Percentiles rank a stretch among this genome's conserved stretches.
Evolutionary conservation across 2,329 filamentous ascomycete species (phyloP).

Genomic region (Colletotrichum tabaci): DNA sequence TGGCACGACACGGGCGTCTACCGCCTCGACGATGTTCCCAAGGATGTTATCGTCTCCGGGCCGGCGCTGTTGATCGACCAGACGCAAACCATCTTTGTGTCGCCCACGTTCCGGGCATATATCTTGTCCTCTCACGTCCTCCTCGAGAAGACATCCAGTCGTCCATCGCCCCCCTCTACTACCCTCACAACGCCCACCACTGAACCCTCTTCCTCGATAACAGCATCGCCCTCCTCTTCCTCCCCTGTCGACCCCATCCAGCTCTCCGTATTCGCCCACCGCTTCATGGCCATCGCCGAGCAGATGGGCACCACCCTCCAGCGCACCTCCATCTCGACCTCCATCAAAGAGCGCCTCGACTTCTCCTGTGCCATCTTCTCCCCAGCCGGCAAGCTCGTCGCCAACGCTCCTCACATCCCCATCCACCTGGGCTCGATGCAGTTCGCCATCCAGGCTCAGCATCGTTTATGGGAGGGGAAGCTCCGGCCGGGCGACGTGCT

Average conservation of each 20-base stretch:
- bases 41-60: conserved; percentile 46
- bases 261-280: conserved; percentile 68
- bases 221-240: neutral
- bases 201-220: neutral
- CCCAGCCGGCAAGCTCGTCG: conserved; percentile 57
- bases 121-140: conserved; percentile 51
- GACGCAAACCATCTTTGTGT: conserved; percentile 51
- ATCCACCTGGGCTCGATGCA: conserved; percentile 61
- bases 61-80: conserved; percentile 52
- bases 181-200: neutral
- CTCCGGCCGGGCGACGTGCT: conserved; percentile 57
- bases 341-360: conserved; percentile 60
- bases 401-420: conserved; percentile 59
- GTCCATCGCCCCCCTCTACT: neutral
- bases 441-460: conserved; percentile 56
- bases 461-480: conserved; percentile 51
- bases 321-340: conserved; percentile 68
- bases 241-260: conserved; percentile 62
- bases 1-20: conserved; percentile 49
- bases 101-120: conserved; percentile 47
- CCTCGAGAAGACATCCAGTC: conserved; percentile 45
- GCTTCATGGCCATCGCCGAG: conserved; percentile 73
- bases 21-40: conserved; percentile 46
- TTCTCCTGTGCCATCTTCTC: conserved; percentile 61
- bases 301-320: conserved; percentile 72